Evolutionary conservation across 1,139 yeast genomes (phyloP).

Genomic region (Candida tetrigidarum): DNA sequence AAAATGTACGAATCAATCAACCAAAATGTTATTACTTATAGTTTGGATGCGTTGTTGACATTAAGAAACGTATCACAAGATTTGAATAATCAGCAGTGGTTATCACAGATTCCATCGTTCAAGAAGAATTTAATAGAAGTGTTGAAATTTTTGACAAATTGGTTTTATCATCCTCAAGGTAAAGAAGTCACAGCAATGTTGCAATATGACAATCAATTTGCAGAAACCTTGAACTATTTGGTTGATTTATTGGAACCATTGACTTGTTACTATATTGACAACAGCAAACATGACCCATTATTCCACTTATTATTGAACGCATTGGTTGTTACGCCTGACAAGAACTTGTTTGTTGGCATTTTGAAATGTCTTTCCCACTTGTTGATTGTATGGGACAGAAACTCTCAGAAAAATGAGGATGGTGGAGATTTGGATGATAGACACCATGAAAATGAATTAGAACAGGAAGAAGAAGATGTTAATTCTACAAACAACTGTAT

Average conservation of each 20-base stretch:
- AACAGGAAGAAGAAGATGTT: conserved; percentile 20
- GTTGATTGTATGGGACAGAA: conserved; percentile 35
- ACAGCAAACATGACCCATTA: conserved; percentile 62
- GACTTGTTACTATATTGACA: conserved; percentile 81
- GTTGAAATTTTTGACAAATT: conserved; percentile 50
- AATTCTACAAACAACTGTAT: conserved; percentile 44
- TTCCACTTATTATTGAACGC: conserved; percentile 55
- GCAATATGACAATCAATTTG: conserved; percentile 42
- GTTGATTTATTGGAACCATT: conserved; percentile 85
- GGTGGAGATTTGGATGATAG: conserved; percentile 39
- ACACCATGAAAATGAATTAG: conserved; percentile 27
- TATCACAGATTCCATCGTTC: conserved; percentile 59
- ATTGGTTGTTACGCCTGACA: conserved; percentile 54
- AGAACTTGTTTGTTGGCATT: conserved; percentile 50
- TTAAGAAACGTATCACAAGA: conserved; percentile 85
- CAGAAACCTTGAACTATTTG: conserved; percentile 69
- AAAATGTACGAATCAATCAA: conserved; percentile 21
- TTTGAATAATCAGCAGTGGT: conserved; percentile 76
- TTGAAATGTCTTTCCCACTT: conserved; percentile 50
- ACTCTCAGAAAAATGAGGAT: conserved; percentile 13
- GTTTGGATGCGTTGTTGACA: conserved; percentile 69
- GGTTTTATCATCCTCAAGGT: conserved; percentile 31
- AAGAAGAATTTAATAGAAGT: conserved; percentile 51
- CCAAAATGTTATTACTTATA: conserved; percentile 37
- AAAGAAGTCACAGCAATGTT: conserved; percentile 22